phyloP scores from a whole-genome alignment of 805 yeast species.

The Wickerhamomyces canadensis region DNA sequence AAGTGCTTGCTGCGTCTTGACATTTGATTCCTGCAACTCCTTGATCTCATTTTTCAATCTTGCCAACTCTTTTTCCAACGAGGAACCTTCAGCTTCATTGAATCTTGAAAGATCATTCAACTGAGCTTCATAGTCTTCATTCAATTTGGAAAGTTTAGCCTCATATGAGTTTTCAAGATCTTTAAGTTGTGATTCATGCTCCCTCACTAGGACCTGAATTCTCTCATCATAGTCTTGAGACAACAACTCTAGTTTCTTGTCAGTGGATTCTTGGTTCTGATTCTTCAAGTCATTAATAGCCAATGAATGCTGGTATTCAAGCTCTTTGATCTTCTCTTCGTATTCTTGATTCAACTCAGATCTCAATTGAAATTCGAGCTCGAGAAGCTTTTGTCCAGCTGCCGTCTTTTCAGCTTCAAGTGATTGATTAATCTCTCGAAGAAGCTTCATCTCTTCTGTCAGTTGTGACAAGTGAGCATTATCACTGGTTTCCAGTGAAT shows the following conservation, averaged over 20 bases:
- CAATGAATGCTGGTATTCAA: constrained; percentile 28
- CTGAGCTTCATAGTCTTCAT: not conserved
- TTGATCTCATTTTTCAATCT: not conserved
- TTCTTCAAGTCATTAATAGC: constrained; percentile 30
- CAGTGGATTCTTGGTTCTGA: constrained; percentile 21
- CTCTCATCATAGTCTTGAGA: constrained; percentile 29
- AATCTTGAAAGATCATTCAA: not conserved
- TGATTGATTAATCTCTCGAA: constrained; percentile 12
- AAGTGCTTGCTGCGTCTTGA: not conserved
- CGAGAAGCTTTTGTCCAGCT: constrained; percentile 12
- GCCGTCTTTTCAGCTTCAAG: constrained; percentile 22
- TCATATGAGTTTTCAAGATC: not conserved
- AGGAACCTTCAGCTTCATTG: no score
- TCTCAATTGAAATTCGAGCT: constrained; percentile 26
- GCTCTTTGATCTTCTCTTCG: constrained; percentile 31
- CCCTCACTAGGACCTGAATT: constrained; percentile 20
- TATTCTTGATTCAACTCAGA: constrained; percentile 26
- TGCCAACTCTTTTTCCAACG: not conserved
- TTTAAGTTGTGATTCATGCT: not conserved
- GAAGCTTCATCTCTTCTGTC: constrained; percentile 14
- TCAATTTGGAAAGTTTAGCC: not conserved
- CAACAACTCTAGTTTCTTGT: constrained; percentile 26
- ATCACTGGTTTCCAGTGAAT: constrained; percentile 12
- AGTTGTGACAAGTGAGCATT: constrained; percentile 8
- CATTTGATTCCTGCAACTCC: constrained; percentile 1